A percentile compares a stretch with the other conserved stretches of the same genome.
Evolutionary conservation across 345 rosid genomes (phyloP).

Genomic region (Euphorbia pulcherrima): DNA sequence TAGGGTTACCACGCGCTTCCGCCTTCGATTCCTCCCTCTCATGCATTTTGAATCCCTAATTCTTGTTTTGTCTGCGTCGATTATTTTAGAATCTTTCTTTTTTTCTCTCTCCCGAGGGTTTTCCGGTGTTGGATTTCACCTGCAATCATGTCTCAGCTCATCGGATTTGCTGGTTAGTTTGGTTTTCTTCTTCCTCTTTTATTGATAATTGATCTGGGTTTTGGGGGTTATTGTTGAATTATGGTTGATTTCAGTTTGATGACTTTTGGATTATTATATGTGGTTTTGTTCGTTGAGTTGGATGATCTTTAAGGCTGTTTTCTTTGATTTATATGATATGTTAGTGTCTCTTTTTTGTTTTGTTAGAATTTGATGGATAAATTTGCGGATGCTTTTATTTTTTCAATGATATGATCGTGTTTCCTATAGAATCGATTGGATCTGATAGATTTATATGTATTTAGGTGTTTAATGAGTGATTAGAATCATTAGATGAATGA

Average conservation of each 20-base stretch:
- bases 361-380: not conserved
- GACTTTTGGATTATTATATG: not conserved
- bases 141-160: conserved; percentile 70
- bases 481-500: not conserved
- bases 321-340: not conserved
- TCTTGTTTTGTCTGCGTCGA: conserved; percentile 15
- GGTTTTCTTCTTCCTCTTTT: not conserved
- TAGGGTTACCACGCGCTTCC: conserved; percentile 55
- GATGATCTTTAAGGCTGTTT: not conserved
- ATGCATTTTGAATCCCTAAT: conserved; percentile 40
- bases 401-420: not conserved
- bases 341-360: not conserved
- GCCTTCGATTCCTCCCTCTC: conserved; percentile 37
- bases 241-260: not conserved
- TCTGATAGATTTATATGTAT: conserved; percentile 2
- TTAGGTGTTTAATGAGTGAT: not conserved
- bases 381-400: not conserved
- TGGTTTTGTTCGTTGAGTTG: not conserved
- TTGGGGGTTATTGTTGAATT: not conserved
- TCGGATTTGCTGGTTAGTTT: conserved; percentile 55
- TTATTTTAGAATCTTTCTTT: conserved; percentile 42
- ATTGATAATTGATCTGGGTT: not conserved
- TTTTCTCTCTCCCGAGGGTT: conserved; percentile 84
- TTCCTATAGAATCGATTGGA: not conserved
- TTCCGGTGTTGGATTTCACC: conserved; percentile 43